Conservation (phyloP, 2,329 filamentous ascomycete genomes). For the Neoascochyta sp. region DNA sequence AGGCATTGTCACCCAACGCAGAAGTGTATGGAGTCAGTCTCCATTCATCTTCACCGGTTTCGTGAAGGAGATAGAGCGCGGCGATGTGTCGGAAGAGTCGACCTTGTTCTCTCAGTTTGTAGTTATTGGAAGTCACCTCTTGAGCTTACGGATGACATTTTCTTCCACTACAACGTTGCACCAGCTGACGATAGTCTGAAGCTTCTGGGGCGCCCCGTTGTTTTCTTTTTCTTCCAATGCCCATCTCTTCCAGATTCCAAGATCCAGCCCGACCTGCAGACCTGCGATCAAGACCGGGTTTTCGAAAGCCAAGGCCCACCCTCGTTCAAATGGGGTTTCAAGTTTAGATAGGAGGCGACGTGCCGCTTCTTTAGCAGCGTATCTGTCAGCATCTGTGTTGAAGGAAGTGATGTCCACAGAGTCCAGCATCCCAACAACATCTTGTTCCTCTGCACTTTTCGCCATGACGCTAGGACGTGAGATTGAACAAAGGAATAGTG, state of each 20-base stretch:
- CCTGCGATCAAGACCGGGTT: slow-evolving; percentile 5
- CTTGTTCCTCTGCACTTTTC: too few species aligned
- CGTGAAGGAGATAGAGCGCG: slow-evolving; percentile 2
- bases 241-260: slow-evolving; percentile 5
- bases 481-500: too few species aligned
- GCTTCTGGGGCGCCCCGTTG: neutral
- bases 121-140: too few species aligned
- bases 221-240: slow-evolving; percentile 2
- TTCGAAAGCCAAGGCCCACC: slow-evolving; percentile 5
- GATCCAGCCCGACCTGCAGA: slow-evolving; percentile 4
- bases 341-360: slow-evolving; percentile 7
- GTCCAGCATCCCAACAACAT: too few species aligned
- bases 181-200: slow-evolving; percentile 2
- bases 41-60: slow-evolving; percentile 5
- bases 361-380: slow-evolving; percentile 7
- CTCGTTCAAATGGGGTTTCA: slow-evolving; percentile 5
- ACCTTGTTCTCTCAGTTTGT: too few species aligned
- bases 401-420: slow-evolving; percentile 2
- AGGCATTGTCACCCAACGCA: slow-evolving; percentile 3
- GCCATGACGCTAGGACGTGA: too few species aligned
- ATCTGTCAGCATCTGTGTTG: slow-evolving; percentile 4
- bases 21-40: slow-evolving; percentile 3
- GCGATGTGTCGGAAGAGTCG: slow-evolving; percentile 4
- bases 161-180: slow-evolving; percentile 1
- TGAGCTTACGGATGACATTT: slow-evolving; percentile 1